phyloP scores from a whole-genome alignment of 148 eudicot genomes.

The Oxyria digyna region DNA sequence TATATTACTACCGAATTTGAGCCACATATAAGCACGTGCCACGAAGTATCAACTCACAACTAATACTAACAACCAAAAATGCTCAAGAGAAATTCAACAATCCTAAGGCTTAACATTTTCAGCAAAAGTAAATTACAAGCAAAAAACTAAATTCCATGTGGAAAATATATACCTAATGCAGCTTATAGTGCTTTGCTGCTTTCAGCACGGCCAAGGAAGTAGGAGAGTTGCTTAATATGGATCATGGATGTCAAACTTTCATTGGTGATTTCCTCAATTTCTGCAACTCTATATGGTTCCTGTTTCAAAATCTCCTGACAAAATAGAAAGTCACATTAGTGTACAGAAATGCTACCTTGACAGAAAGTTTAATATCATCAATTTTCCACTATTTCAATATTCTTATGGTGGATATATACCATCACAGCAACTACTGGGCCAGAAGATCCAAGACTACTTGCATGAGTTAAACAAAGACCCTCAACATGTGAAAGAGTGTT shows the following conservation, averaged over 20 bases:
- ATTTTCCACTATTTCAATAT: background rate
- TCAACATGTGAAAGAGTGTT: slow-evolving; percentile 97
- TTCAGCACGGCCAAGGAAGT: slow-evolving; percentile 77
- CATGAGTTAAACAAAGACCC: slow-evolving; percentile 70
- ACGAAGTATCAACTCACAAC: background rate
- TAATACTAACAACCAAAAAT: background rate
- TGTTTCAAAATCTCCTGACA: slow-evolving; percentile 62
- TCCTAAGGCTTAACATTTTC: background rate
- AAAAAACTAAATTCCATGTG: background rate
- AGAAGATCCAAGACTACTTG: slow-evolving; percentile 54
- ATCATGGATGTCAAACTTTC: slow-evolving; percentile 38
- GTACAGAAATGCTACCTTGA: background rate
- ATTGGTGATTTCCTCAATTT: slow-evolving; percentile 48
- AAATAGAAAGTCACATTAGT: background rate
- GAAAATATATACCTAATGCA: slow-evolving; percentile 51
- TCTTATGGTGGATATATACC: slow-evolving; percentile 28
- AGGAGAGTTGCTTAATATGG: slow-evolving; percentile 63
- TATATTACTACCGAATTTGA: background rate
- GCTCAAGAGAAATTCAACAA: background rate
- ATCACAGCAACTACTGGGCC: slow-evolving; percentile 84
- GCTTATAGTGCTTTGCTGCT: slow-evolving; percentile 67
- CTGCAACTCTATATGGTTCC: slow-evolving; percentile 71
- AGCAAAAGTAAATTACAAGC: background rate
- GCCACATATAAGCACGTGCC: background rate
- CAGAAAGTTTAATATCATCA: background rate